phyloP scores from a whole-genome alignment of 2,329 filamentous ascomycete genomes.

The Aureobasidium sp. region DNA sequence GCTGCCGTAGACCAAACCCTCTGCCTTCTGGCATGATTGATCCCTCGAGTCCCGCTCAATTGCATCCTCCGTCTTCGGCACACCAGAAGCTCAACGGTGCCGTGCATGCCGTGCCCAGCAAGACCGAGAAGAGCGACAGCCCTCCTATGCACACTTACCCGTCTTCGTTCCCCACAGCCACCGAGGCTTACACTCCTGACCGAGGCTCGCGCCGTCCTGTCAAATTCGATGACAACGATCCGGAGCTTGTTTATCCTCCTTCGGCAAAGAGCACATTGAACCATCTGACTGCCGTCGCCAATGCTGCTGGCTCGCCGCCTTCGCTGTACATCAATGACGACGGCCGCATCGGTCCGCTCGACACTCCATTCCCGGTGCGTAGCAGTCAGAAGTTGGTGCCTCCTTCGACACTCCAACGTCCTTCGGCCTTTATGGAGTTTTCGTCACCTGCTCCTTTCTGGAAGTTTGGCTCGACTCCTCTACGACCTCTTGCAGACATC shows the following conservation, averaged over 20 bases:
- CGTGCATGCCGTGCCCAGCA: conserved; percentile 15
- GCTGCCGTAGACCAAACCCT: conserved; percentile 33
- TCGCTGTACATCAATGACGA: conserved; percentile 33
- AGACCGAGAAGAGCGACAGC: conserved; percentile 26
- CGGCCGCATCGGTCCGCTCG: conserved; percentile 28
- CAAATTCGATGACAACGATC: conserved; percentile 22
- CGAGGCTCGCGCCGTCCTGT: conserved; percentile 42
- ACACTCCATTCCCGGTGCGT: conserved; percentile 33
- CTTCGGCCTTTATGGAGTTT: conserved; percentile 79
- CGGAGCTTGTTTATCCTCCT: conserved; percentile 22
- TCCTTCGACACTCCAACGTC: conserved; percentile 71
- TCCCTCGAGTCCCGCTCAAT: conserved; percentile 32
- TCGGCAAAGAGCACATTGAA: conserved; percentile 22
- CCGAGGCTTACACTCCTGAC: conserved; percentile 49
- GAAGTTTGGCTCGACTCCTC: conserved; percentile 73
- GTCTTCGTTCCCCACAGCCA: conserved; percentile 40
- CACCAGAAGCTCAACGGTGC: conserved; percentile 13
- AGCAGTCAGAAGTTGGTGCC: conserved; percentile 61
- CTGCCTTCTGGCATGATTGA: conserved; percentile 24
- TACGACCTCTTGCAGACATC: conserved; percentile 33
- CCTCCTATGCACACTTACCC: conserved; percentile 37
- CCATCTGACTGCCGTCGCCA: conserved; percentile 30
- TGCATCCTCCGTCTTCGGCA: conserved; percentile 48
- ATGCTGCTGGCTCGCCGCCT: conserved; percentile 33
- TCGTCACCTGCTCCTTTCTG: conserved; percentile 82